Evolutionary conservation across 495 filamentous ascomycete species (phyloP), one percentile per base, ranked within the genome.

Genomic region (Chlorociboria aeruginascens): DNA sequence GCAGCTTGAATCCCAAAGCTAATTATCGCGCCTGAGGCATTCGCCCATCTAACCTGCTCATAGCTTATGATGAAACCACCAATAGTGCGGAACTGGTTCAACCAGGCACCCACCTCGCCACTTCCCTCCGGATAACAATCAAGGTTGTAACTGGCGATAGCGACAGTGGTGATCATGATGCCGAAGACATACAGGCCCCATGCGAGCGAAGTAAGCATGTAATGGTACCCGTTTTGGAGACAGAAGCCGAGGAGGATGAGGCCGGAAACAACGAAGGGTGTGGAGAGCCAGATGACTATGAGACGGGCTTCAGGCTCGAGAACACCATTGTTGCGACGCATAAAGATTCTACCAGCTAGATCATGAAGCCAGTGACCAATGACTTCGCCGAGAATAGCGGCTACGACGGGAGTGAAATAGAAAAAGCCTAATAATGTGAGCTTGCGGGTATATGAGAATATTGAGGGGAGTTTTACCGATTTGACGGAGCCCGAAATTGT

Each of bases 331-430:
- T 64, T 56, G 7, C 44, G 42, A 6, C 25, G 7, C 49, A 52
- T 52, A 33, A 46, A 52, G 8, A 40, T 8, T 8, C 30, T 12
- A 28, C 16, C 43, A 32, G 65, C 54, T 36, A 62, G 62, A 45
- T 68, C 64, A 41, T 66, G 62, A 53, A 66, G 61, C 52, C 53
- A 66, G 48, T 65, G 64, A 31, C 64, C 64, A 51, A 55, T 63
- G 9, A 58, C 6, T 48, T 66, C 63, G 28, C 56, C 62, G 20
- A 60, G 25, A 20, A 64, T 13, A 10, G 59, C 59, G 31, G 58
- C 62, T 12, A 68, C 51, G 42, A 63, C 60, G 12, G 64, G 64
- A 14, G 64, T 61, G 34, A 63, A 58, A 52, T 56, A 68, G 25
- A 63, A 52, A 39, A 64, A 56, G 6, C 59, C 62, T 46, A 4